Evolutionary conservation across 495 filamentous ascomycete species (phyloP).

Genomic region (Aspergillus baeticus): DNA sequence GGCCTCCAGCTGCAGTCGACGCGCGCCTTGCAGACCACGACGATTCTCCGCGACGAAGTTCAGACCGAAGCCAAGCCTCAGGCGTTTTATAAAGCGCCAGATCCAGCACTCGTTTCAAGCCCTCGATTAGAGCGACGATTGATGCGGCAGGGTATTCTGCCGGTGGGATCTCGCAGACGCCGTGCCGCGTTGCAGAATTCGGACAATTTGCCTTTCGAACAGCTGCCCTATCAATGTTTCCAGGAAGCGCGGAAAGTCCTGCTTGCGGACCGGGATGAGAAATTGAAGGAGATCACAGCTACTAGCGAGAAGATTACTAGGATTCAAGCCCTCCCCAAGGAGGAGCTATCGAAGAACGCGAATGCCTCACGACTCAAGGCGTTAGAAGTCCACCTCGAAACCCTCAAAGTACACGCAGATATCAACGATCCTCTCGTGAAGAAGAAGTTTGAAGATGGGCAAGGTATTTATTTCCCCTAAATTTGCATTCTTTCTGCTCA

Average conservation of each 20-base stretch:
- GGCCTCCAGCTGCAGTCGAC: slow-evolving; percentile 33
- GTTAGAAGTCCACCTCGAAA: slow-evolving; percentile 71
- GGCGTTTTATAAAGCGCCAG: slow-evolving; percentile 40
- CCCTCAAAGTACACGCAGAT: slow-evolving; percentile 85
- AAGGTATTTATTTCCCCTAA: slow-evolving; percentile 52
- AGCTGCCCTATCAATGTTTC: slow-evolving; percentile 93
- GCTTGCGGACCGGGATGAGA: slow-evolving; percentile 75
- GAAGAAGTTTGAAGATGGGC: slow-evolving; percentile 89
- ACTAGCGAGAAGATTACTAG: slow-evolving; percentile 58
- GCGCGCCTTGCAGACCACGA: slow-evolving; percentile 40
- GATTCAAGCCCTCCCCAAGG: slow-evolving; percentile 58
- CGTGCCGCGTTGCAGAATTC: slow-evolving; percentile 70
- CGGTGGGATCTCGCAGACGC: slow-evolving; percentile 79
- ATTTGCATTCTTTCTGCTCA: not conserved
- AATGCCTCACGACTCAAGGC: slow-evolving; percentile 66
- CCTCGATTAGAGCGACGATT: slow-evolving; percentile 60
- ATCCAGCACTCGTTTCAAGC: slow-evolving; percentile 51
- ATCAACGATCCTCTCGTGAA: slow-evolving; percentile 96
- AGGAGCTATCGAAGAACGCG: slow-evolving; percentile 57
- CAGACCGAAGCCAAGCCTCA: slow-evolving; percentile 35
- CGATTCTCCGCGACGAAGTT: slow-evolving; percentile 36
- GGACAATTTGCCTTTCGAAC: slow-evolving; percentile 78
- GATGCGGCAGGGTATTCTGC: slow-evolving; percentile 54
- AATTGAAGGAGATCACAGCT: slow-evolving; percentile 62
- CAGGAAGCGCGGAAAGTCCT: slow-evolving; percentile 90